phyloP scores from a whole-genome alignment of 176 grass and related monocot genomes.

The Oryza brachyantha region DNA sequence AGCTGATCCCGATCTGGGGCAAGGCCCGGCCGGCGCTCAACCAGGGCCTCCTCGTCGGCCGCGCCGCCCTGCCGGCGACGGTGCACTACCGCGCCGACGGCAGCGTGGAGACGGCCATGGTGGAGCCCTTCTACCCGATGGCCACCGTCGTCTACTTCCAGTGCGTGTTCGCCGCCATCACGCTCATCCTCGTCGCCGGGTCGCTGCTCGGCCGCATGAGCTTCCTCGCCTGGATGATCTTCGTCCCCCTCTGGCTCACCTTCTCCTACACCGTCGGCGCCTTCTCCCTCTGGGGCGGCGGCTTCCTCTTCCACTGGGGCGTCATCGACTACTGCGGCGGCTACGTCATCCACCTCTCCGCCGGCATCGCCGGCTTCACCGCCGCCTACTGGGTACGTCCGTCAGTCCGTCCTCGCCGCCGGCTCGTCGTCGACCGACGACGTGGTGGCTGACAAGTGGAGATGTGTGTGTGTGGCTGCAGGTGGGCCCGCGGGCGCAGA shows the following conservation, averaged over 20 bases:
- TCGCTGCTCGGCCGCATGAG: constrained; percentile 65
- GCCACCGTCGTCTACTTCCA: constrained; percentile 74
- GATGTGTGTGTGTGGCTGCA: background rate
- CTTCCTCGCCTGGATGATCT: constrained; percentile 74
- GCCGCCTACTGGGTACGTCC: constrained; percentile 58
- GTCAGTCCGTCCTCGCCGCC: no score
- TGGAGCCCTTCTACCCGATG: constrained; percentile 34
- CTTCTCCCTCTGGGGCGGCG: constrained; percentile 77
- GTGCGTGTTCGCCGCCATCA: constrained; percentile 73
- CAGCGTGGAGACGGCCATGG: constrained; percentile 28
- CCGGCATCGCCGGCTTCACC: constrained; percentile 57
- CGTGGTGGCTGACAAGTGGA: no score
- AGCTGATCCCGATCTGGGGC: constrained; percentile 73
- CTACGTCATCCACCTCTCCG: constrained; percentile 76
- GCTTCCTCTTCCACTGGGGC: constrained; percentile 70
- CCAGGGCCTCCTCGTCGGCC: constrained; percentile 51
- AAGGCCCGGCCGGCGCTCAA: constrained; percentile 54
- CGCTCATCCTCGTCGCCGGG: constrained; percentile 50
- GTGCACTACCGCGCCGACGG: constrained; percentile 47
- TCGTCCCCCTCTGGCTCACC: constrained; percentile 79
- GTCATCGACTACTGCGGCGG: constrained; percentile 79
- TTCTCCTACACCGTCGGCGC: constrained; percentile 89
- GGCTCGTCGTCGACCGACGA: no score
- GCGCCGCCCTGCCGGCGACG: constrained; percentile 42
- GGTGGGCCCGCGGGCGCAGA: constrained; percentile 44